A percentile compares a stretch with the other conserved stretches of the same genome.
phyloP scores from a whole-genome alignment of 805 yeast genomes.

The Phaffomyces thermotolerans region DNA sequence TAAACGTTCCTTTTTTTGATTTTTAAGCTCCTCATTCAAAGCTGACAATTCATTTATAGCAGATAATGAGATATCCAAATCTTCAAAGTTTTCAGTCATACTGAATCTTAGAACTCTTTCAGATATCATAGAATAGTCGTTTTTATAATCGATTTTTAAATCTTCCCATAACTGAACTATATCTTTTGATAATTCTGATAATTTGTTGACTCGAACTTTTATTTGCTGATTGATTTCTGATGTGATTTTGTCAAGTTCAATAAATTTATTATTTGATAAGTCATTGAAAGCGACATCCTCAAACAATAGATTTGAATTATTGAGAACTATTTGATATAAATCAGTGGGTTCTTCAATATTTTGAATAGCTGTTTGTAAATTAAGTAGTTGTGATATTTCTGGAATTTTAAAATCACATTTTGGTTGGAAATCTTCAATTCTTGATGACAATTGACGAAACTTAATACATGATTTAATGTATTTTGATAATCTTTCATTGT shows the following conservation, averaged over 20 bases:
- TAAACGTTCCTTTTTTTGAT: slow-evolving; percentile 11
- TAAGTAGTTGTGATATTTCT: slow-evolving; percentile 1
- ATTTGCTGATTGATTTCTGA: slow-evolving; percentile 16
- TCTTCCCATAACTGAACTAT: slow-evolving; percentile 18
- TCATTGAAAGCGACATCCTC: slow-evolving; percentile 17
- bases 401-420: slow-evolving; percentile 14
- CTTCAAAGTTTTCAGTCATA: background rate
- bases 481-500: slow-evolving; percentile 23
- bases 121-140: slow-evolving; percentile 15
- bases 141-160: slow-evolving; percentile 18
- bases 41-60: slow-evolving; percentile 9
- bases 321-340: slow-evolving; percentile 16
- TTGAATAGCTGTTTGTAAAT: slow-evolving; percentile 6
- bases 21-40: slow-evolving; percentile 9
- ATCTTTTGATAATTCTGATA: slow-evolving; percentile 8
- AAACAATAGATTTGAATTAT: slow-evolving; percentile 17
- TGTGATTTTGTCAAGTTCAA: slow-evolving; percentile 4
- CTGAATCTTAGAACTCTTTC: slow-evolving; percentile 11
- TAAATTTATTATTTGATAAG: slow-evolving; percentile 16
- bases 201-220: slow-evolving; percentile 8
- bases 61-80: slow-evolving; percentile 10
- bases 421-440: slow-evolving; percentile 9
- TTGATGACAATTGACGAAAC: slow-evolving; percentile 3
- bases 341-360: slow-evolving; percentile 7
- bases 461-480: slow-evolving; percentile 14